phyloP scores from a whole-genome alignment of 495 filamentous ascomycete species.

The Neurospora sp. region DNA sequence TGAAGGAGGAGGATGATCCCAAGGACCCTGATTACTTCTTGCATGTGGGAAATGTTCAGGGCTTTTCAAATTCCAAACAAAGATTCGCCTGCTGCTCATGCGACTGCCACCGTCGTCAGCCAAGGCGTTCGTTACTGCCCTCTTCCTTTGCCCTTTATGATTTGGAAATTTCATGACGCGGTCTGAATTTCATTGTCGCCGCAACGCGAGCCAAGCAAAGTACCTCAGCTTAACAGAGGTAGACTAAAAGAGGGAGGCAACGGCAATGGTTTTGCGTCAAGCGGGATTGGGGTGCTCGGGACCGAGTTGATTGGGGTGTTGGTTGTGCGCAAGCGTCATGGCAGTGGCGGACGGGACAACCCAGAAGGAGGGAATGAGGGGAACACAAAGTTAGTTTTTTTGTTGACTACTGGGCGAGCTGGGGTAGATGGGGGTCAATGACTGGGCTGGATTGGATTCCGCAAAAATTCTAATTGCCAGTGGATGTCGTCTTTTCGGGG shows the following conservation, averaged over 20 bases:
- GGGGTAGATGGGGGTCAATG: not conserved
- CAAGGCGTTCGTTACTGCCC: not conserved
- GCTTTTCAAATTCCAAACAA: not conserved
- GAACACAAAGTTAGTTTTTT: not conserved
- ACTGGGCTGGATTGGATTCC: not conserved
- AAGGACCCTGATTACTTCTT: not conserved
- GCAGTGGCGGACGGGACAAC: not conserved
- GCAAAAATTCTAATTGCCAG: not conserved
- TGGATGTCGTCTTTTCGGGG: not conserved
- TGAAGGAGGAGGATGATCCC: not conserved
- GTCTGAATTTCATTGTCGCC: not conserved
- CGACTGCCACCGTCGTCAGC: not conserved
- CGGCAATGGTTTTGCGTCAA: not conserved
- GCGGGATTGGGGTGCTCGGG: not conserved
- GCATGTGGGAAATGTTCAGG: not conserved
- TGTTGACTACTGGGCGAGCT: not conserved
- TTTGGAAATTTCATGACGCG: not conserved
- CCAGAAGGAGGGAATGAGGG: not conserved
- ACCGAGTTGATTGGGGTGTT: not conserved
- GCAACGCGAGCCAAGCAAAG: not conserved
- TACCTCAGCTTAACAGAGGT: not conserved
- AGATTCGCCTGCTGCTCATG: not conserved
- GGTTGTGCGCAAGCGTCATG: not conserved
- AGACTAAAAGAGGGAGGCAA: not conserved
- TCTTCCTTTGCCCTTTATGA: too few species aligned